Evolutionary conservation across 2,329 filamentous ascomycete species (phyloP).

Genomic region (Arachnomyces sp.): DNA sequence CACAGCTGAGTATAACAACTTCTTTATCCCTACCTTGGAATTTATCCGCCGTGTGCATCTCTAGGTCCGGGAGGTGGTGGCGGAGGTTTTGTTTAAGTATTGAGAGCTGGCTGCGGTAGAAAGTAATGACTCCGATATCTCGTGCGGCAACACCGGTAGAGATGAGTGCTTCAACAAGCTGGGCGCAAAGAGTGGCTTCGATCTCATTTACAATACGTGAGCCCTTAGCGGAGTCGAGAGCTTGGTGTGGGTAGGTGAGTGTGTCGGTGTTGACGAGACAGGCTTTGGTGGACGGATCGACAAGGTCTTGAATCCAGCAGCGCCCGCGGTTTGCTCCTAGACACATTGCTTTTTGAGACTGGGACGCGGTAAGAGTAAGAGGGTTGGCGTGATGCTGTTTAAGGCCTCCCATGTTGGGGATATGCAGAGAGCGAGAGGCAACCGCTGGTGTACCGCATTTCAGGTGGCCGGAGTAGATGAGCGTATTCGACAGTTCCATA

Average conservation of each 20-base stretch:
- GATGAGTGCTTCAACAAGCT: slow-evolving; percentile 74
- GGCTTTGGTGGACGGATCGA: slow-evolving; percentile 65
- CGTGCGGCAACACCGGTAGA: slow-evolving; percentile 63
- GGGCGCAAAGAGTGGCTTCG: slow-evolving; percentile 70
- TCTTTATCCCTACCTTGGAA: slow-evolving; percentile 97
- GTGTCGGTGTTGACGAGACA: slow-evolving; percentile 85
- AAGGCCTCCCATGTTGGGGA: slow-evolving; percentile 60
- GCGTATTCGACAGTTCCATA: slow-evolving; percentile 83
- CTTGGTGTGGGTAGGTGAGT: slow-evolving; percentile 46
- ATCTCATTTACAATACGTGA: slow-evolving; percentile 80
- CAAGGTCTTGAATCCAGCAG: slow-evolving; percentile 72
- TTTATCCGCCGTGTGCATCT: slow-evolving; percentile 94
- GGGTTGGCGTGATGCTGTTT: slow-evolving; percentile 47
- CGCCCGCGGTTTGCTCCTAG: slow-evolving; percentile 37
- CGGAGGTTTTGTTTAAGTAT: slow-evolving; percentile 68
- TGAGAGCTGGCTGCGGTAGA: slow-evolving; percentile 87
- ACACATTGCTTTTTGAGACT: slow-evolving; percentile 44
- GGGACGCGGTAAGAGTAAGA: slow-evolving; percentile 13
- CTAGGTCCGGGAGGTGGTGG: slow-evolving; percentile 55
- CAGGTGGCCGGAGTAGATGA: slow-evolving; percentile 86
- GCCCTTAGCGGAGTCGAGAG: slow-evolving; percentile 61
- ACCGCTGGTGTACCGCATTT: slow-evolving; percentile 80
- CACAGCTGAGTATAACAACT: slow-evolving; percentile 77
- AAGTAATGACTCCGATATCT: slow-evolving; percentile 90
- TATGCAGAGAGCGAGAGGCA: slow-evolving; percentile 58